Evolutionary conservation across 2,329 filamentous ascomycete genomes (phyloP), one percentile per base, ranked within the genome.

Genomic region (Monosporascus sp.): DNA sequence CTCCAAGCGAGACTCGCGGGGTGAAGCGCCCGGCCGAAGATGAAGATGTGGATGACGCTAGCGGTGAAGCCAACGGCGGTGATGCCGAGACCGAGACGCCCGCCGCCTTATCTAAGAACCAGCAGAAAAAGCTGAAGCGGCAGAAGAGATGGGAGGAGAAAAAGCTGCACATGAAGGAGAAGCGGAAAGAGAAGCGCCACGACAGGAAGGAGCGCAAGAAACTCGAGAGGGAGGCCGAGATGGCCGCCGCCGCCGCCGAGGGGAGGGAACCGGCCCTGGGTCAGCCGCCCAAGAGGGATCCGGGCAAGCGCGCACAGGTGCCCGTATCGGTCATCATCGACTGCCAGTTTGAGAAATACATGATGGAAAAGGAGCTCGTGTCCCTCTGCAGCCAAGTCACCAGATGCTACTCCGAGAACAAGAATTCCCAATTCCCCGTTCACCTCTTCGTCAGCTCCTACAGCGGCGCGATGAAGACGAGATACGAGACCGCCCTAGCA

Each of bases 271-370:
- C 72, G 7, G 64, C 68, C 2, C 57, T 70, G 15, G 56, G 62
- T 15, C 60, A 68, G 44, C 59, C 64, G 37, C 66, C 66, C 52
- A 68, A 66, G 65, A 73, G 68, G 56, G 67, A 65, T 47, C 61
- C 63, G 63, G 43, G 58, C 55, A 58, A 50, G 46, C 58, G 55
- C n/a, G 64, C 71, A 44, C 73, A 77, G 48, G 79, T 95, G 0
- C 91, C 92, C 2, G 74, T 97, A 22, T 83, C 89, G 0, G 75
- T 99, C 59, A 78, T 99, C 54, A 75, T 99, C 57, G 94, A 99
- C 73, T 97, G 93, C 72, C 85, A 89, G 60, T 99, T 95, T 68
- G 92, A 99, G 68, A 77, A 88, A 43, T 81, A 92, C 65, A 99
- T 99, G 94, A 79, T 79, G 49, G 88, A 93, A 38, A 87, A 88